Evolutionary conservation across 805 yeast species (phyloP), one percentile per base, ranked within the genome.

Genomic region (Suhomyces canberraensis): DNA sequence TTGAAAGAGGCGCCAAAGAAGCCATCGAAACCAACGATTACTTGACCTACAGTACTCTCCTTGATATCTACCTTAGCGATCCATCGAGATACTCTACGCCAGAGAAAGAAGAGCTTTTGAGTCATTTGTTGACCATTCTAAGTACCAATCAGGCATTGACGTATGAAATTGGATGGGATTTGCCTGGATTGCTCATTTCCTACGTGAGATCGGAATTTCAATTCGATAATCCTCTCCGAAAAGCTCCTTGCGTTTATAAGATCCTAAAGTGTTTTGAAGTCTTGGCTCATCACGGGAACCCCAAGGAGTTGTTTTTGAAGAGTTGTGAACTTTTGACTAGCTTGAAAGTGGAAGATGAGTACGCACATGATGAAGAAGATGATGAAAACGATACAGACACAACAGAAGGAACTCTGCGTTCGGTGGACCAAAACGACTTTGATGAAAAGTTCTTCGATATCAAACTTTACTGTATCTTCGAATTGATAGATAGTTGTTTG

Each of bases 151-250:
- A 69, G 13, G 71, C 70, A 8, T 58, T 87, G 20, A 66, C 79
- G 0, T 68, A 73, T 29, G 84, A 81, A 46, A 78, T 89, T 42
- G 95, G 95, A 2, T 90, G 97, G 97, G 97, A 90, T 57, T 54
- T 90, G n/a, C 96, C 96, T 1, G 73, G 71, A 21, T 60, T 85
- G 34, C 46, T 90, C 5, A 50, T 87, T 30, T 67, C 69, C 8
- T 84, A 72, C 54, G 54, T 82, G 49, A 78, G 64, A 42, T 62
- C 52, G 39, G 61, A 48, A 42, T 53, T 39, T 32, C 47, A 60
- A 33, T 50, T 61, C 31, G 18, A 42, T 3, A 50, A 46, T 18
- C 34, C 50, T 4, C 42, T 73, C 41, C 52, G 76, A 29, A 40
- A 52, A 18, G 56, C 69, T n/a, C 71, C 74, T 34, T 55, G 69